Base-by-base conservation (phyloP, 495 filamentous ascomycete genomes). In the Aspergillus wentii region DNA sequence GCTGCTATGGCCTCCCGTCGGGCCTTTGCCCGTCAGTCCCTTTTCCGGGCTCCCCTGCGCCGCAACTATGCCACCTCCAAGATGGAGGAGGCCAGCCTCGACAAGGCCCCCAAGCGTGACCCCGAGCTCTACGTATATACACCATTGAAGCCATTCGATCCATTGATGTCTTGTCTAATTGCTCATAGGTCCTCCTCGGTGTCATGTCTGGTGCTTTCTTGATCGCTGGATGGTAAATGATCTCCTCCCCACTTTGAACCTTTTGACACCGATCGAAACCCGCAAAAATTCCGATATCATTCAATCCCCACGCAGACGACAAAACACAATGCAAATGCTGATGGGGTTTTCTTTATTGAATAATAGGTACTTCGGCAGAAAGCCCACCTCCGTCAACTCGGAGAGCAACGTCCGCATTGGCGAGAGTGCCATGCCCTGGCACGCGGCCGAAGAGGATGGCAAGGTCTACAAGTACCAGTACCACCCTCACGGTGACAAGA, bases 141-240 rank as follows among this genome's bases (percentile, higher is more conserved):
- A 40, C 29, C 48, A 50, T 44, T 52, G 39, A 33, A 33, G 16
- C 36, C 19, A 17, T 32, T 21, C 23, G 9, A 17, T 22, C 23
- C 38, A 51, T 39, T 43, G 30, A 27, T 8, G 28, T 11, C 14
- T 33, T 32, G 19, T 25, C 55, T 56, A 57, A 57, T 37, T 36
- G 0, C 6, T 13, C 21, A 47, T 49, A 98, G 92, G 80, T 95
- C 52, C 81, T 98, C 35, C 72, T 88, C 43, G 86, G 79, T 54
- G 82, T 98, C 51, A 96, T 98, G 94, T 82, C 85, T 42, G 80
- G 82, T 57, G 85, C 85, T 53, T 85, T 95, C 52, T 77, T 79
- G 39, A 76, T 92, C 57, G 94, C 85, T 40, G 92, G 92, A 53
- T 95, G 80, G 79, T 71, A 49, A 66, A 54, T 61, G 46, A 35